Evolutionary conservation across 225 moss, liverwort and hornwort species (phyloP).

Genomic region (Physcomitrellopsis africana): DNA sequence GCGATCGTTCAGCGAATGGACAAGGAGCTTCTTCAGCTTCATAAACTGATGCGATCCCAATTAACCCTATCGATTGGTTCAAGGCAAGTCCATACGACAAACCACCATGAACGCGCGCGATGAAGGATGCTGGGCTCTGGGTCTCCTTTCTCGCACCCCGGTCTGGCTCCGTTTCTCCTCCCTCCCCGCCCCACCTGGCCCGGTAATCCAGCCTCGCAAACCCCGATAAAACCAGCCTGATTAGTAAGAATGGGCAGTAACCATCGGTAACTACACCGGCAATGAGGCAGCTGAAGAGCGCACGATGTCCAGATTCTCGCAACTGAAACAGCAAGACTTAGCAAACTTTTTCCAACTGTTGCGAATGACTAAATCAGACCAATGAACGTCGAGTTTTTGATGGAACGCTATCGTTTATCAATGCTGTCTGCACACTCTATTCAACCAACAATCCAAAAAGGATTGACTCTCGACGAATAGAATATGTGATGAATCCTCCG

Average conservation of each 20-base stretch:
- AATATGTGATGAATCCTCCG: neutral
- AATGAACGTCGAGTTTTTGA: too few species aligned
- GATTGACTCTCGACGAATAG: too few species aligned
- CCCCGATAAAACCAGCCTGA: neutral
- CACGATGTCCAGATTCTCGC: too few species aligned
- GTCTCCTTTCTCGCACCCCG: neutral
- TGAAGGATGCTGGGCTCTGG: neutral
- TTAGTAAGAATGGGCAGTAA: neutral
- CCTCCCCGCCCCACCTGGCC: neutral
- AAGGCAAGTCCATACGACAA: neutral
- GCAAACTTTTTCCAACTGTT: too few species aligned
- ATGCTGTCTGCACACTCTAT: too few species aligned
- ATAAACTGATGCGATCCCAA: neutral
- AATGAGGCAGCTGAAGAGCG: too few species aligned
- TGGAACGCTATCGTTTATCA: too few species aligned
- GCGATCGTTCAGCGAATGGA: neutral
- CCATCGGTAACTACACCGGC: too few species aligned
- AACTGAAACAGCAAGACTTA: too few species aligned
- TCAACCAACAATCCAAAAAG: too few species aligned
- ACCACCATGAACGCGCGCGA: neutral
- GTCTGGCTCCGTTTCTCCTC: neutral
- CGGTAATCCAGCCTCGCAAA: constrained; percentile 1
- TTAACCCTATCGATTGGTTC: constrained; percentile 15
- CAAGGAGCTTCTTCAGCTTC: neutral
- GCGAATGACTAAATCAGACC: too few species aligned